phyloP scores from a whole-genome alignment of 768 basidiomycete species.

The Gautieria morchelliformis region DNA sequence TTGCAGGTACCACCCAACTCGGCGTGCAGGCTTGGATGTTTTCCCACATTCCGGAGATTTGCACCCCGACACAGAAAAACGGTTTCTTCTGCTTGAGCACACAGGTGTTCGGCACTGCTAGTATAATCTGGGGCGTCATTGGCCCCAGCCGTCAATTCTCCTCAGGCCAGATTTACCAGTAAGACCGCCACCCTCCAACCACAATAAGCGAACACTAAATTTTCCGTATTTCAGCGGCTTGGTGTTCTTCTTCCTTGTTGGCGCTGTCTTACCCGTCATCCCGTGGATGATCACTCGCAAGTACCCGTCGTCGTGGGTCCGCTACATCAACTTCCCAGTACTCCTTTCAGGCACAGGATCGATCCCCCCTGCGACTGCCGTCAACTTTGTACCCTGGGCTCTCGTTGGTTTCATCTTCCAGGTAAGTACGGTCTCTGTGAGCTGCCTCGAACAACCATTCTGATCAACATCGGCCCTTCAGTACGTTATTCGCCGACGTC shows the following conservation, averaged over 20 bases:
- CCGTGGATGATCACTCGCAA: conserved; percentile 44
- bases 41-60: conserved; percentile 51
- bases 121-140: conserved; percentile 56
- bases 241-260: conserved; percentile 72
- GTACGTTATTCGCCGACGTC: conserved; percentile 44
- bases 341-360: conserved; percentile 52
- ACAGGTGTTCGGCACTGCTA: conserved; percentile 32
- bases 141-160: conserved; percentile 69
- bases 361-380: conserved; percentile 58
- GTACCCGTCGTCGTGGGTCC: conserved; percentile 54
- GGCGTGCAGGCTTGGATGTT: conserved; percentile 40
- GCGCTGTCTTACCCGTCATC: conserved; percentile 48
- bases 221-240: conserved; percentile 29
- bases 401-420: conserved; percentile 55
- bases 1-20: conserved; percentile 29
- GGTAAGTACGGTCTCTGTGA: not conserved
- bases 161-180: conserved; percentile 49
- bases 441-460: not conserved
- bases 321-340: conserved; percentile 46
- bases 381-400: conserved; percentile 62
- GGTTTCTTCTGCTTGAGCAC: conserved; percentile 20
- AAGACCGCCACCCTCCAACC: conserved; percentile 21
- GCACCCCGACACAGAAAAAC: conserved; percentile 40
- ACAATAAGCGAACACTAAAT: not conserved
- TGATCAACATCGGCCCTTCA: conserved; percentile 19